phyloP scores from a whole-genome alignment of 2,329 filamentous ascomycete genomes.

The Penicillium sp. region DNA sequence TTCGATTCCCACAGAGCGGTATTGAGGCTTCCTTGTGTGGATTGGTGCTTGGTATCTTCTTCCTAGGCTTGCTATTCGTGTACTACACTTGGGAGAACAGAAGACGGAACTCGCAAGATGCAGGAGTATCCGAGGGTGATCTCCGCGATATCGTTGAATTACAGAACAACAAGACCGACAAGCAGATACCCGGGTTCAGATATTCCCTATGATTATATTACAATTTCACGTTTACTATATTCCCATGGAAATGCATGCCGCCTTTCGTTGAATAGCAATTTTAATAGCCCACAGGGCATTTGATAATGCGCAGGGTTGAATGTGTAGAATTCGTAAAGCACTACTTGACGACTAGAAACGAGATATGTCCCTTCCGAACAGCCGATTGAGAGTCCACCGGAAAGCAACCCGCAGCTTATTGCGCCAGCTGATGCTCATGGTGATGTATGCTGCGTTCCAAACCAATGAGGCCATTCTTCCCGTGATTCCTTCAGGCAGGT shows the following conservation, averaged over 20 bases:
- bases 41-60: slow-evolving; percentile 29
- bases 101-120: slow-evolving; percentile 29
- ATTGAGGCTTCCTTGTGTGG: slow-evolving; percentile 34
- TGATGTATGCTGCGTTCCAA: slow-evolving; percentile 48
- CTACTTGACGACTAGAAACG: slow-evolving; percentile 32
- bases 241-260: background rate
- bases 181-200: slow-evolving; percentile 35
- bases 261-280: background rate
- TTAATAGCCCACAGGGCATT: background rate
- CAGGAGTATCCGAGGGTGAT: slow-evolving; percentile 20
- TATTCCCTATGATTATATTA: slow-evolving; percentile 24
- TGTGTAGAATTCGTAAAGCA: background rate
- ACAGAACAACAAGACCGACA: slow-evolving; percentile 35
- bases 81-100: slow-evolving; percentile 35
- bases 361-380: slow-evolving; percentile 48
- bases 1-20: slow-evolving; percentile 26
- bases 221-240: background rate
- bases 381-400: slow-evolving; percentile 43
- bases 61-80: slow-evolving; percentile 26
- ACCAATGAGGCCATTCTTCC: slow-evolving; percentile 44
- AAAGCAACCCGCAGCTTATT: slow-evolving; percentile 44
- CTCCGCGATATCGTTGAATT: slow-evolving; percentile 27
- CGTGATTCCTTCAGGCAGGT: slow-evolving; percentile 39
- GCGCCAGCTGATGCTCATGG: slow-evolving; percentile 50
- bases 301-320: background rate